Evolutionary conservation across 371 early-diverging fungal genomes (phyloP).

Genomic region (Rhizopus arrhizus): DNA sequence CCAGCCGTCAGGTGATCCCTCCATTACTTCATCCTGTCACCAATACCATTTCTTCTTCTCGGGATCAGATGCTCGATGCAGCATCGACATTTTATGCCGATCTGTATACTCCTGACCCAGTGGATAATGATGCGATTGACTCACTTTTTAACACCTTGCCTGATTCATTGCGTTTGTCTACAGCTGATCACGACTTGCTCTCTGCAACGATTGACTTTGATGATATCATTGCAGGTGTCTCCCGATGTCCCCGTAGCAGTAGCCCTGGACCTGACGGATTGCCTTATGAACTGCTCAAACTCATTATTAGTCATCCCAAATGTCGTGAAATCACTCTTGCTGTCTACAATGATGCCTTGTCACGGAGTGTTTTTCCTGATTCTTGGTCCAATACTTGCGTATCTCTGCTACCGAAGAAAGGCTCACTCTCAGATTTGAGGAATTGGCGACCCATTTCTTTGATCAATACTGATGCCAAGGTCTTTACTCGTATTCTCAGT

Average conservation of each 20-base stretch:
- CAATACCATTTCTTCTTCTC: neutral
- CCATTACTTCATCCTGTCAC: neutral
- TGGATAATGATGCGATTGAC: too few species aligned
- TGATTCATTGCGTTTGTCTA: neutral
- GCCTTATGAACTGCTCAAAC: constrained; percentile 14
- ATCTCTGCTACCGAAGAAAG: constrained; percentile 11
- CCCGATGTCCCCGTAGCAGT: constrained; percentile 11
- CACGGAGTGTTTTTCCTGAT: neutral
- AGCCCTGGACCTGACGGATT: constrained; percentile 25
- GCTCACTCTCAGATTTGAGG: neutral
- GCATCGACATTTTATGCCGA: constrained; percentile 3
- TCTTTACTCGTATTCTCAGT: constrained; percentile 18
- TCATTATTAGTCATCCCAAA: constrained; percentile 10
- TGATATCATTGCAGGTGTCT: neutral
- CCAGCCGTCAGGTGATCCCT: neutral
- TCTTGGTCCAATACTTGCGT: constrained; percentile 3
- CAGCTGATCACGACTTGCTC: neutral
- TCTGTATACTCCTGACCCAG: constrained; percentile 4
- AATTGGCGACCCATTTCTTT: constrained; percentile 16
- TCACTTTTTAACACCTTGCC: neutral
- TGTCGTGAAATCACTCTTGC: neutral
- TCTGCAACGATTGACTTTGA: neutral
- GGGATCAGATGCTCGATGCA: constrained; percentile 5
- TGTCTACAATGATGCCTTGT: constrained; percentile 8
- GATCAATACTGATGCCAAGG: constrained; percentile 17